phyloP scores from a whole-genome alignment of 108 stramenopile genomes.

The Aurantiochytrium sp. region DNA sequence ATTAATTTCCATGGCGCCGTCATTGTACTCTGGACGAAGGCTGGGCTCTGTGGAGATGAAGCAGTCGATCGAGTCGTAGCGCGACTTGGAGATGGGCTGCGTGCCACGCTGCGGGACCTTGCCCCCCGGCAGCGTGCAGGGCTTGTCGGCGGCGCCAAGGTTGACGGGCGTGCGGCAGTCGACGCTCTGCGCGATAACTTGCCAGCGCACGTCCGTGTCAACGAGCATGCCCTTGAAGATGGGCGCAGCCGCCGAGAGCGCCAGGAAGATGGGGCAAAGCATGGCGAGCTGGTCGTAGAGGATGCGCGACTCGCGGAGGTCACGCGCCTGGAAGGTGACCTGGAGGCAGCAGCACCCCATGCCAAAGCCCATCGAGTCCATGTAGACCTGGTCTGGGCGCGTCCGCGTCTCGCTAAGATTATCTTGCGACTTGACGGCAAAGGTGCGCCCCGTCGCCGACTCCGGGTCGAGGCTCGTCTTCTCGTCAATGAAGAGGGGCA shows the following conservation, averaged over 20 bases:
- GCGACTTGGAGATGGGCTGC: constrained; percentile 79
- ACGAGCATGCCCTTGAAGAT: constrained; percentile 82
- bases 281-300: constrained; percentile 97
- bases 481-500: constrained; percentile 85
- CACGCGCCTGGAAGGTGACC: constrained; percentile 95
- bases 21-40: constrained; percentile 67
- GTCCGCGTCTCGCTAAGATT: background rate
- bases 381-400: constrained; percentile 52
- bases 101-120: constrained; percentile 38
- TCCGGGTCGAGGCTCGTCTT: constrained; percentile 66
- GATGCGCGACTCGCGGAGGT: constrained; percentile 88
- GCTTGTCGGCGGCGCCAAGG: constrained; percentile 48
- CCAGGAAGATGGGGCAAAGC: constrained; percentile 94
- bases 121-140: background rate
- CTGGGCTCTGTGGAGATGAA: constrained; percentile 61
- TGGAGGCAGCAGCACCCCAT: constrained; percentile 99
- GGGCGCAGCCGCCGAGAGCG: constrained; percentile 92
- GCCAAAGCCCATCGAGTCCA: constrained; percentile 99
- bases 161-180: constrained; percentile 90
- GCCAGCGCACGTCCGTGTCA: constrained; percentile 94
- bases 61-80: constrained; percentile 88
- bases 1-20: constrained; percentile 76
- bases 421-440: background rate
- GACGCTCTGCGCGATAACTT: constrained; percentile 83
- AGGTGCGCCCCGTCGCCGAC: background rate